Evolutionary conservation across 73 alveolate species (phyloP).

Genomic region (Paramecium biaurelia): DNA sequence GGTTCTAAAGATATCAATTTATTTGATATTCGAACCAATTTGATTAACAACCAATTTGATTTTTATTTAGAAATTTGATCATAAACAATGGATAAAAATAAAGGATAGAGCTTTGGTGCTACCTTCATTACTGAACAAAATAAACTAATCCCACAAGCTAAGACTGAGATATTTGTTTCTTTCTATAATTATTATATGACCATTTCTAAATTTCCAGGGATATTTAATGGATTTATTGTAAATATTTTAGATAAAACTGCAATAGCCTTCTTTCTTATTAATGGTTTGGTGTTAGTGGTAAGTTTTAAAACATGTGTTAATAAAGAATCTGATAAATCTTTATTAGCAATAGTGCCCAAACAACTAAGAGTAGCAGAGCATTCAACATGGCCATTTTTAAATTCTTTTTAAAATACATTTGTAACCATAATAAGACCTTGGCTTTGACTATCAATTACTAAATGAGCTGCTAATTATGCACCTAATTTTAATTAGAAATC

Average conservation of each 20-base stretch:
- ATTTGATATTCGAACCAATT: not conserved
- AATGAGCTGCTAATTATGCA: constrained; percentile 11
- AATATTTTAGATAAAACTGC: constrained; percentile 25
- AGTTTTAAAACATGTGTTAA: not conserved
- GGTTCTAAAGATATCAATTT: not conserved
- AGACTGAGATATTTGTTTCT: not conserved
- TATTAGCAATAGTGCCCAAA: constrained; percentile 38
- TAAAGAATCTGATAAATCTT: not conserved
- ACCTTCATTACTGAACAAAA: not conserved
- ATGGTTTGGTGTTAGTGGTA: not conserved
- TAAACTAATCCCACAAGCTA: constrained; percentile 28
- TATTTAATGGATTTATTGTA: not conserved
- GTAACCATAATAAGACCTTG: not conserved
- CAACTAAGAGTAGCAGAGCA: constrained; percentile 19
- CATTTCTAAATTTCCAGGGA: constrained; percentile 7
- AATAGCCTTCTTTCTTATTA: constrained; percentile 16
- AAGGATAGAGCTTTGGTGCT: not conserved
- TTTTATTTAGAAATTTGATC: not conserved
- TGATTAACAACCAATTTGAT: constrained; percentile 33
- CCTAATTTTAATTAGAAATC: not conserved
- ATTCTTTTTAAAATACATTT: not conserved
- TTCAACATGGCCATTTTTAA: not conserved
- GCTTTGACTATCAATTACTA: constrained; percentile 7
- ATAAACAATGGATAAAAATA: not conserved
- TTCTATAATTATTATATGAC: not conserved